phyloP scores from a whole-genome alignment of 257 asterid species.

The Solanum commersonii region DNA sequence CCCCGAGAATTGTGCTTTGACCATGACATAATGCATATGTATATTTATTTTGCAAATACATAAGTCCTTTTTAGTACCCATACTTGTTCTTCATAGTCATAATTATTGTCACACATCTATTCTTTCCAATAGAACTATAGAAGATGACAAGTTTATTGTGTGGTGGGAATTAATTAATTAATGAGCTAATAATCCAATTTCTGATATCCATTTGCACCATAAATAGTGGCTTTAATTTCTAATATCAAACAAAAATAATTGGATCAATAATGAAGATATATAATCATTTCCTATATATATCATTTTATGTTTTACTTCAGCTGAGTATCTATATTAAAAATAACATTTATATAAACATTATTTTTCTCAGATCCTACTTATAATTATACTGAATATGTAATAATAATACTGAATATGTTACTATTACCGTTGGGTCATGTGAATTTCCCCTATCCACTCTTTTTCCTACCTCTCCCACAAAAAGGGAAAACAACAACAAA shows the following conservation, averaged over 20 bases:
- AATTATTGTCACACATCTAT: neutral
- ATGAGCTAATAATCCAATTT: slow-evolving; percentile 7
- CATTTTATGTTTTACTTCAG: neutral
- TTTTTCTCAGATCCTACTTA: neutral
- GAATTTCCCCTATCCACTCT: neutral
- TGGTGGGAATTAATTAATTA: neutral
- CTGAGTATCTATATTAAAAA: neutral
- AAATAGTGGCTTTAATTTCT: slow-evolving; percentile 16
- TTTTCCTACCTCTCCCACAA: neutral
- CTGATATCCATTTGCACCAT: slow-evolving; percentile 5
- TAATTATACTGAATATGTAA: neutral
- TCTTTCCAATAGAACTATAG: neutral
- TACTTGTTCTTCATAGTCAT: neutral
- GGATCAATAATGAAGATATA: slow-evolving; percentile 4
- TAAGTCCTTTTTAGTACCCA: neutral
- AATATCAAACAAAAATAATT: neutral
- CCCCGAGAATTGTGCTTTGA: neutral
- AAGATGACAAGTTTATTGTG: neutral
- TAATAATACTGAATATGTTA: neutral
- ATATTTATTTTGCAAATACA: neutral
- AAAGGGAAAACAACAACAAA: neutral
- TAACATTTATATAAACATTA: neutral
- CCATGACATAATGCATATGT: neutral
- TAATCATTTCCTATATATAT: neutral
- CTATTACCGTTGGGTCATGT: neutral